Evolutionary conservation across 805 yeast species (phyloP).

Genomic region (Saturnispora besseyi): DNA sequence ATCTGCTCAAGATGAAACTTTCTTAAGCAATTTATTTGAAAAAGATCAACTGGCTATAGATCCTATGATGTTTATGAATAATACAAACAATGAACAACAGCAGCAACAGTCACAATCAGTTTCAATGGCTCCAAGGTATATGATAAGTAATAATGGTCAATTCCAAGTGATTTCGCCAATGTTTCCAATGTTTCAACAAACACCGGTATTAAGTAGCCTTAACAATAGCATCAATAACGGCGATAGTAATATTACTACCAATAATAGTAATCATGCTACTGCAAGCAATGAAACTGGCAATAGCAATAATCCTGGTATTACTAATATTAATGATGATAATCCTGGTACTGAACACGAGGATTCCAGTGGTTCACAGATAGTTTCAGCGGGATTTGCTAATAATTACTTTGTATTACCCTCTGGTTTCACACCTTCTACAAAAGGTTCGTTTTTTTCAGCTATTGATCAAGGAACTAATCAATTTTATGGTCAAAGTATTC

Average conservation of each 20-base stretch:
- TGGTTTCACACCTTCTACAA: neutral
- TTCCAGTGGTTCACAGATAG: neutral
- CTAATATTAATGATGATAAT: neutral
- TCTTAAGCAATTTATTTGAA: conserved; percentile 3
- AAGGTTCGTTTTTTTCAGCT: neutral
- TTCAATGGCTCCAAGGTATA: neutral
- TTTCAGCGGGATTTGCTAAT: conserved; percentile 2
- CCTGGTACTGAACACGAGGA: neutral
- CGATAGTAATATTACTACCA: neutral
- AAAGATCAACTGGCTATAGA: neutral
- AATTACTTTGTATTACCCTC: conserved; percentile 2
- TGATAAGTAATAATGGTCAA: neutral
- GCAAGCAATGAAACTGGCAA: neutral
- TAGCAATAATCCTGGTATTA: neutral
- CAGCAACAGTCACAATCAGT: neutral
- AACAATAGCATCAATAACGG: neutral
- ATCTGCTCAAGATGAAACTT: conserved; percentile 7
- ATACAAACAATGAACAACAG: neutral
- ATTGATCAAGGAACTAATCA: neutral
- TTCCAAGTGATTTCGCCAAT: conserved; percentile 1
- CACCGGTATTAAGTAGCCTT: neutral
- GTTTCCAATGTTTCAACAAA: neutral
- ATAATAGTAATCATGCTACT: neutral
- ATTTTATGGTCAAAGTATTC: neutral
- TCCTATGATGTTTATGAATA: neutral